phyloP scores from a whole-genome alignment of 495 filamentous ascomycete genomes.

The Aspergillus coremiiformis region DNA sequence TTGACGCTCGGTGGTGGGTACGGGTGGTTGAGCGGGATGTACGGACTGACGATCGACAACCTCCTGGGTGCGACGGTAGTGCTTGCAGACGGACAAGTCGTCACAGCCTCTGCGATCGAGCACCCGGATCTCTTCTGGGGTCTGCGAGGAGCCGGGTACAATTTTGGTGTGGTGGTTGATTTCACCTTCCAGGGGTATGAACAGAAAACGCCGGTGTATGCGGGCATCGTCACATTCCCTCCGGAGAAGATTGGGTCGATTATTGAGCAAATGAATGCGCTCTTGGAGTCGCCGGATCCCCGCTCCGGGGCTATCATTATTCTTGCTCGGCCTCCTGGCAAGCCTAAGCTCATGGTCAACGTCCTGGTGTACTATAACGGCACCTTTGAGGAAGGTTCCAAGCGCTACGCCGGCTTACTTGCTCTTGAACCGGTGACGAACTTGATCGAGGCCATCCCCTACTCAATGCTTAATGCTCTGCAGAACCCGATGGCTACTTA shows the following conservation, averaged over 20 bases:
- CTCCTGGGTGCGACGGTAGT: conserved; percentile 43
- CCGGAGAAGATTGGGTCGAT: conserved; percentile 33
- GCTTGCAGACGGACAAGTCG: conserved; percentile 41
- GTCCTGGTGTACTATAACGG: conserved; percentile 47
- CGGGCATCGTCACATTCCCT: conserved; percentile 39
- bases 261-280: conserved; percentile 33
- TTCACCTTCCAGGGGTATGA: conserved; percentile 42
- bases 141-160: conserved; percentile 40
- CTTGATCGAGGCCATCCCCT: conserved; percentile 34
- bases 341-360: conserved; percentile 31
- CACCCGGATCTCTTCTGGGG: conserved; percentile 44
- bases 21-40: conserved; percentile 42
- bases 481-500: conserved; percentile 35
- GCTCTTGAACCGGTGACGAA: conserved; percentile 31
- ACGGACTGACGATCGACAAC: conserved; percentile 49
- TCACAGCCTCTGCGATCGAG: conserved; percentile 31
- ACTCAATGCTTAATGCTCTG: conserved; percentile 35
- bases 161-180: conserved; percentile 40
- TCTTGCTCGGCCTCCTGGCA: conserved; percentile 29
- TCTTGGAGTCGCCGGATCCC: conserved; percentile 24
- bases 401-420: conserved; percentile 32
- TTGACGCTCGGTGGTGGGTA: conserved; percentile 53
- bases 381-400: conserved; percentile 30
- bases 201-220: conserved; percentile 38
- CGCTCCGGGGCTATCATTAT: conserved; percentile 34